Base-by-base conservation (phyloP, 108 stramenopile species). In the Skeletonema marinoi region DNA sequence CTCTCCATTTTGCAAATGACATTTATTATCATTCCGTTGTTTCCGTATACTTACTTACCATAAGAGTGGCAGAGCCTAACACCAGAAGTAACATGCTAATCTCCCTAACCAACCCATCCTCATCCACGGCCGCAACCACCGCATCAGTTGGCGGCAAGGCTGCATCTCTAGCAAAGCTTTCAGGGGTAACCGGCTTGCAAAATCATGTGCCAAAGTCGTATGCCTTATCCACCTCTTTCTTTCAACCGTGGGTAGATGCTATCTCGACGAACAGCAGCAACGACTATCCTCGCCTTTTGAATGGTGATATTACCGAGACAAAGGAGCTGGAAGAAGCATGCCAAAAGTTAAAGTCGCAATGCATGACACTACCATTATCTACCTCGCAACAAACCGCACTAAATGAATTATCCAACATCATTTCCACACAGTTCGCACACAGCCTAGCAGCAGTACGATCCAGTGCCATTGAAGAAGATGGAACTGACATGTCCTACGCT, bases 391-490 rank as follows among this genome's bases (percentile, higher is more conserved):
- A 70, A 35, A 13, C 16, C 0, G 62, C 56, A 16, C 12, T 72
- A 2, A 14, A 63, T 1, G 21, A 64, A 39, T 12, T 65, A n/a
- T 64, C 60, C 10, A 54, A 11, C 14, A 50, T 35, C 1, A 71
- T 77, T n/a, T 62, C 63, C 38, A 30, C 58, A 31, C 44, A 63
- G 19, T 63, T 73, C 8, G 25, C 44, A 32, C 44, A 50, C 48
- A 51, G 56, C 12, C 62, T 77, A 6, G 76, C 76, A 33, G 70
- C 76, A 31, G 76, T 77, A 21, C 61, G 76, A 50, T 77, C 76
- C n/a, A 71, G 70, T 54, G 70, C 70, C 36, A 17, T 64, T 10
- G 76, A 77, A 32, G 76, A 77, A 48, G 76, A 77, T 46, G 76
- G 76, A 5, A 64, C 8, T 11, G 54, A 65, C 62, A 32, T 32